Conservation (phyloP, 805 yeast species). For the Pichia paraexigua region DNA sequence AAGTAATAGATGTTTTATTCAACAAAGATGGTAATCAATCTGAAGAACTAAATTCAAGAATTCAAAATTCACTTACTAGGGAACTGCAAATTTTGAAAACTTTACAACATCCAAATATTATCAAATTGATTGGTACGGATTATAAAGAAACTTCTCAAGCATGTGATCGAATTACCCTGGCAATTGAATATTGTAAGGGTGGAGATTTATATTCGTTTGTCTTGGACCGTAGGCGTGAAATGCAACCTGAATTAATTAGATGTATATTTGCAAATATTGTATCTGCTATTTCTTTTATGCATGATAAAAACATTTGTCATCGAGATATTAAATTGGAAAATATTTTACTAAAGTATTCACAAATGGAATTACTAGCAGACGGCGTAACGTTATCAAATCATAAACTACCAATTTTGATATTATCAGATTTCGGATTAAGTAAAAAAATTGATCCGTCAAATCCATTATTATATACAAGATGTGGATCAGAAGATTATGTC, state of each 20-base stretch:
- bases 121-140: slow-evolving; percentile 48
- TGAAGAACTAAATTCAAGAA: slow-evolving; percentile 37
- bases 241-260: slow-evolving; percentile 44
- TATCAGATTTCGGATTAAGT: slow-evolving; percentile 88
- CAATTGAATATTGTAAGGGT: slow-evolving; percentile 71
- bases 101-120: slow-evolving; percentile 62
- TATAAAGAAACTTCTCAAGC: background rate
- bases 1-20: slow-evolving; percentile 34
- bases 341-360: slow-evolving; percentile 39
- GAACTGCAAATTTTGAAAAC: slow-evolving; percentile 60
- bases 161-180: slow-evolving; percentile 33
- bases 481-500: slow-evolving; percentile 96
- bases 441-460: slow-evolving; percentile 52
- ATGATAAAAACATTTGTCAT: slow-evolving; percentile 63
- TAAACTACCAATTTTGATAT: slow-evolving; percentile 35
- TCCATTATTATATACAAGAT: slow-evolving; percentile 72
- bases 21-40: slow-evolving; percentile 29
- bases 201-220: slow-evolving; percentile 77
- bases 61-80: slow-evolving; percentile 58
- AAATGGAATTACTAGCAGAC: slow-evolving; percentile 24
- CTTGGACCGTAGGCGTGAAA: slow-evolving; percentile 31
- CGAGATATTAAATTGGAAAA: slow-evolving; percentile 91
- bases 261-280: slow-evolving; percentile 65
- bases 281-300: slow-evolving; percentile 65
- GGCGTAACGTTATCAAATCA: slow-evolving; percentile 1